A percentile compares a stretch with the other conserved stretches of the same genome.
phyloP scores from a whole-genome alignment of 208 protist species.

The Acanthamoeba lenticulata region DNA sequence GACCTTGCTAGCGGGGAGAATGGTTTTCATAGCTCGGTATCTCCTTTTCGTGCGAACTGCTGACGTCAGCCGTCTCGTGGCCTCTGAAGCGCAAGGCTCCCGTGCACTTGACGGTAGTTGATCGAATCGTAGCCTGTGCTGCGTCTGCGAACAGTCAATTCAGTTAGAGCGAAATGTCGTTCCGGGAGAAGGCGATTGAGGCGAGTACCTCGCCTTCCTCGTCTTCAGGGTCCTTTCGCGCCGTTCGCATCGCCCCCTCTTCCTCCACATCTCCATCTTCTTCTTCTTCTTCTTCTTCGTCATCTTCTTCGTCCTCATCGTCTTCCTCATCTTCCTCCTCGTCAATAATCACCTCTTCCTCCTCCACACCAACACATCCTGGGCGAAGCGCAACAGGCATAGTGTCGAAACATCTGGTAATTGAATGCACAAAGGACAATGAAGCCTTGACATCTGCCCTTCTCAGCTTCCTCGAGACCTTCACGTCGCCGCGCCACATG shows the following conservation, averaged over 20 bases:
- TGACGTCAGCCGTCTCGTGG: too few relatives aligned
- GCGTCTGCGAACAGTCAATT: too few relatives aligned
- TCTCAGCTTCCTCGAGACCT: constrained; percentile 59
- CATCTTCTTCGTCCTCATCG: background rate
- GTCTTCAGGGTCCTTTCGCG: background rate
- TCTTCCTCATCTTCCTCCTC: background rate
- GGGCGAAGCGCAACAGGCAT: background rate
- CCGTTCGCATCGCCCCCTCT: background rate
- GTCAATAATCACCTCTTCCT: background rate
- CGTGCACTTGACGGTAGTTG: too few relatives aligned
- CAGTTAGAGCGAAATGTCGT: too few relatives aligned
- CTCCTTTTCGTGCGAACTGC: too few relatives aligned
- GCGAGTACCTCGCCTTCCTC: constrained; percentile 18
- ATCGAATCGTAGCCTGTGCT: too few relatives aligned
- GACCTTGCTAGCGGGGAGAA: too few relatives aligned
- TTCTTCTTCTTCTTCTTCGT: background rate
- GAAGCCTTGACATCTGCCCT: constrained; percentile 42
- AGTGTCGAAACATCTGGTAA: constrained; percentile 26
- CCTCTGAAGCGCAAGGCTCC: too few relatives aligned
- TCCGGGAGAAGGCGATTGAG: background rate
- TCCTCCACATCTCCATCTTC: background rate
- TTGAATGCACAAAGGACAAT: constrained; percentile 29
- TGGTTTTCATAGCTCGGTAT: too few relatives aligned
- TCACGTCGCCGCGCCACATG: background rate
- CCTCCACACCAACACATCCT: too few relatives aligned